Conservation (phyloP, 2,329 filamentous ascomycete genomes). For the Podosphaera leucotricha region DNA sequence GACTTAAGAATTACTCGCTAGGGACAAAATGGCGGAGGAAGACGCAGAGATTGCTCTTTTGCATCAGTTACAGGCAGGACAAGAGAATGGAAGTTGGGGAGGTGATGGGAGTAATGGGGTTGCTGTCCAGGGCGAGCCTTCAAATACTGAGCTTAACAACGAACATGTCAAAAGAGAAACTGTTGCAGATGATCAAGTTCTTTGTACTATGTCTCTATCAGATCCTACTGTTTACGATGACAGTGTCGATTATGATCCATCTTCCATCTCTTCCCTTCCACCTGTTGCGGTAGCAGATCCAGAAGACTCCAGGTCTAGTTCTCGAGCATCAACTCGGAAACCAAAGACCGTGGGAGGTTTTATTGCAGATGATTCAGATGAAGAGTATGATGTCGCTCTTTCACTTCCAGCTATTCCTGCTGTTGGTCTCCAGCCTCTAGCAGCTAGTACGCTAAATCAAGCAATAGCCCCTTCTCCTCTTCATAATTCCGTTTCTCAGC, state of each 20-base stretch:
- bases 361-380: conserved; percentile 17
- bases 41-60: conserved; percentile 18
- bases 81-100: conserved; percentile 14
- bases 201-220: conserved; percentile 17
- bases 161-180: conserved; percentile 16
- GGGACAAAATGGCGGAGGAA: conserved; percentile 14
- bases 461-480: conserved; percentile 13
- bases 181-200: conserved; percentile 17
- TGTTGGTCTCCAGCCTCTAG: conserved; percentile 9
- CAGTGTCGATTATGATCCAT: conserved; percentile 15
- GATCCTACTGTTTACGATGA: conserved; percentile 12
- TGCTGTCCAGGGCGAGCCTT: conserved; percentile 13
- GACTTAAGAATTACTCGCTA: background rate
- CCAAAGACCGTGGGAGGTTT: conserved; percentile 16
- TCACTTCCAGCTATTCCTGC: conserved; percentile 5
- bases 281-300: conserved; percentile 11
- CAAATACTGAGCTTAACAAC: conserved; percentile 17
- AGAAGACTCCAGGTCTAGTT: conserved; percentile 14
- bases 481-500: conserved; percentile 12
- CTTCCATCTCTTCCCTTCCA: conserved; percentile 14
- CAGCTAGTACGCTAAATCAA: conserved; percentile 11
- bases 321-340: conserved; percentile 13
- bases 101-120: conserved; percentile 11
- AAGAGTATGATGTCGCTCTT: conserved; percentile 14
- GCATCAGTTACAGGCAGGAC: conserved; percentile 16